Percentiles rank a stretch among this genome's conserved stretches.
These are phyloP conservation scores for Trichophyton equinum DNA, from an alignment of 2,329 filamentous ascomycete species.

Conservation along the genomic window DNA sequence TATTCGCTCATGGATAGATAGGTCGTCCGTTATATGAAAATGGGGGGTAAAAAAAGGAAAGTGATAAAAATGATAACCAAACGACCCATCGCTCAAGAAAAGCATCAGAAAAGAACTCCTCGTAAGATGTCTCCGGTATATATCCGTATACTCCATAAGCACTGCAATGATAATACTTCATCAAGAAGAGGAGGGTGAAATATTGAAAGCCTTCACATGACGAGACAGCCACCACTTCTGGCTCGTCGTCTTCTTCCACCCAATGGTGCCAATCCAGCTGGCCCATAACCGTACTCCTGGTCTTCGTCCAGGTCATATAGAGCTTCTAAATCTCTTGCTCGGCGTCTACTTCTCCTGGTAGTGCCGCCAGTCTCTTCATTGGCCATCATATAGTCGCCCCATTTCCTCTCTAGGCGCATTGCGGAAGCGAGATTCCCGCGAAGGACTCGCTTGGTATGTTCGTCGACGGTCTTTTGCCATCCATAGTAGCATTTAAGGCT, in stretches of 20 bases:
- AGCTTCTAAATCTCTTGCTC: slow-evolving; percentile 69
- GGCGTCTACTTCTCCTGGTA: slow-evolving; percentile 56
- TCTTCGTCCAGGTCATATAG: slow-evolving; percentile 69
- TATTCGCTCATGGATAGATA: neutral
- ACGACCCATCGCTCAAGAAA: neutral
- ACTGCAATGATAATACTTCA: neutral
- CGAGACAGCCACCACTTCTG: slow-evolving; percentile 49
- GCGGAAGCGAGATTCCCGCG: slow-evolving; percentile 64
- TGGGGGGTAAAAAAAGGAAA: neutral
- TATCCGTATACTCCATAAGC: neutral
- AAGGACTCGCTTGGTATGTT: slow-evolving; percentile 78
- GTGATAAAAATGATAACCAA: neutral
- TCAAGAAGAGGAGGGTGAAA: neutral
- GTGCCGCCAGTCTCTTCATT: slow-evolving; percentile 53
- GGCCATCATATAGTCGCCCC: slow-evolving; percentile 89
- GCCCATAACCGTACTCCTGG: slow-evolving; percentile 20
- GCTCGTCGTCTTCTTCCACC: slow-evolving; percentile 47
- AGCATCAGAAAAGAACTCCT: neutral
- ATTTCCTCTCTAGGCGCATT: slow-evolving; percentile 70
- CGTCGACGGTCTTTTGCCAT: slow-evolving; percentile 88
- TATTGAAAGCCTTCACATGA: slow-evolving; percentile 44
- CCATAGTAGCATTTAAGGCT: slow-evolving; percentile 87
- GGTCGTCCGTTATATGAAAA: neutral
- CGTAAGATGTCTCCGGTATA: neutral
- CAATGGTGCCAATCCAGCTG: slow-evolving; percentile 25